Conservation (phyloP, 495 filamentous ascomycete species). For the Talaromyces ruber region DNA sequence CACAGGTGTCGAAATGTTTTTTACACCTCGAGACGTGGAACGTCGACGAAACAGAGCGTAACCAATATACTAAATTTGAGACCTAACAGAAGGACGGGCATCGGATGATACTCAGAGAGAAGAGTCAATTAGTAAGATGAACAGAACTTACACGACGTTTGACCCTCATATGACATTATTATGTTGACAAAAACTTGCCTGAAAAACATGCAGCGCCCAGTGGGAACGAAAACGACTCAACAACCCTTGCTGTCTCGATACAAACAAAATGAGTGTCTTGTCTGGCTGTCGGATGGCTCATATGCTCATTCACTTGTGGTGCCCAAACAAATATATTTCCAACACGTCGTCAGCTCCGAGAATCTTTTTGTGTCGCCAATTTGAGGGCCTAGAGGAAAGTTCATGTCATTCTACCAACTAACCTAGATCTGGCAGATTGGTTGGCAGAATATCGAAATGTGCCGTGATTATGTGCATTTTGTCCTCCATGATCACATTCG, state of each 20-base stretch:
- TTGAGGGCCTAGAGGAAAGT: too few species aligned
- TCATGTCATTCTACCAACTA: not conserved
- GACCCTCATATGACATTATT: too few species aligned
- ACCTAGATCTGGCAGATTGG: not conserved
- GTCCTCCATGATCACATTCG: not conserved
- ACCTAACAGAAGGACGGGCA: too few species aligned
- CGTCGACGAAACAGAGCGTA: too few species aligned
- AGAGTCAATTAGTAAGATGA: too few species aligned
- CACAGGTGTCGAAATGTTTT: too few species aligned
- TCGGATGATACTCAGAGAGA: too few species aligned
- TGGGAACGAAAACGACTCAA: not conserved
- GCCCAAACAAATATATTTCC: not conserved
- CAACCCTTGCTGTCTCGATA: not conserved
- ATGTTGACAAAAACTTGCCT: not conserved
- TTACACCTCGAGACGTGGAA: too few species aligned
- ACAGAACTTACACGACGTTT: too few species aligned
- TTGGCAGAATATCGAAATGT: not conserved
- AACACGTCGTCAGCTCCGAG: not conserved
- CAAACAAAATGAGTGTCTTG: not conserved
- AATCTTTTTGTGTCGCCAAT: too few species aligned
- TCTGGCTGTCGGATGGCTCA: not conserved
- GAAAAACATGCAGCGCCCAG: not conserved
- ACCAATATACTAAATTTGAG: too few species aligned
- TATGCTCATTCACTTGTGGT: not conserved
- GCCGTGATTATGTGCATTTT: not conserved